A percentile compares a stretch with the other conserved stretches of the same genome.
These are phyloP conservation scores for Haplographium delicatum DNA, from an alignment of 495 filamentous ascomycete genomes.

Conservation along the genomic window DNA sequence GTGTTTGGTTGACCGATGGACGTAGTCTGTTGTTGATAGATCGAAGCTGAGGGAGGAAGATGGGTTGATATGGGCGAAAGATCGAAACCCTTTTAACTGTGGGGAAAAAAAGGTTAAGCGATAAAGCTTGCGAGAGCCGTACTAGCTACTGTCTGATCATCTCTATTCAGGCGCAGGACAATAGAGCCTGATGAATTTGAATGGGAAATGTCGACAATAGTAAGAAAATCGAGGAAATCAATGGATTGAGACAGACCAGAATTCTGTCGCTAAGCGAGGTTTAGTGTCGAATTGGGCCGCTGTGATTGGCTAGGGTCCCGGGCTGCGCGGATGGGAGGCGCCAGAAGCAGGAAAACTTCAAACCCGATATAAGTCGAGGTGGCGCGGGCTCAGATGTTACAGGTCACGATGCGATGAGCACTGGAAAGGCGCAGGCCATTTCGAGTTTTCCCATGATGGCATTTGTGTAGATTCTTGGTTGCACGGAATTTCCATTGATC, in stretches of 20 bases:
- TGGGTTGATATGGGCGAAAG: background rate
- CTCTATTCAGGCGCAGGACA: background rate
- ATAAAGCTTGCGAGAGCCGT: background rate
- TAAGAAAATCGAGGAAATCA: no score
- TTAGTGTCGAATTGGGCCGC: background rate
- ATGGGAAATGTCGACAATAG: conserved; percentile 6
- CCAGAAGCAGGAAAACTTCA: background rate
- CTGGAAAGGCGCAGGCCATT: no score
- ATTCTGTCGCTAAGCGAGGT: background rate
- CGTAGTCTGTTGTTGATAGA: background rate
- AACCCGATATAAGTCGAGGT: no score
- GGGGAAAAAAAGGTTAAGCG: no score
- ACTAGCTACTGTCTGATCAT: no score
- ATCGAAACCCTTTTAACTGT: background rate
- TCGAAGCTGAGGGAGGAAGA: background rate
- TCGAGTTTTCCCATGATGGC: no score
- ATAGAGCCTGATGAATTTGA: background rate
- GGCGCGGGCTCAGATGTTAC: no score
- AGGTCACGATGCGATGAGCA: no score
- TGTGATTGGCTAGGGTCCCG: background rate
- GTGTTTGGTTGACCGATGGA: background rate
- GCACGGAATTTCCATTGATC: no score
- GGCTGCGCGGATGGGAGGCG: background rate
- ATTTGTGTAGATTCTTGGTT: no score
- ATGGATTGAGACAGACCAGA: background rate